Evolutionary conservation across 2,329 filamentous ascomycete genomes (phyloP), one percentile per base, ranked within the genome.

Genomic region (Rhexocercosporidium sp.): DNA sequence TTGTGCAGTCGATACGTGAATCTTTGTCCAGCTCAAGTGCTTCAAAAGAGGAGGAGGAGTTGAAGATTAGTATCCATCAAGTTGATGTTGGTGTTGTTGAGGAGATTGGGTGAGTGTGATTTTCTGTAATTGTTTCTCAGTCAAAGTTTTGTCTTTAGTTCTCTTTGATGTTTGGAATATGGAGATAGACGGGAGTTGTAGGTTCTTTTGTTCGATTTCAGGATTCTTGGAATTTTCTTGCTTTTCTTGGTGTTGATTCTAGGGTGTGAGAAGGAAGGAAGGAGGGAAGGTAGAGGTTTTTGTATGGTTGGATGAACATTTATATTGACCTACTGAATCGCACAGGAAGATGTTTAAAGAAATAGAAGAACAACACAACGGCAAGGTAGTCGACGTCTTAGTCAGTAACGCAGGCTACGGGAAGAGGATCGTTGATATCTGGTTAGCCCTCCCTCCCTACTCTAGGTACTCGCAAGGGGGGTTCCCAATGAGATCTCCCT

Each of bases 401-500:
- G 77, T 92, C 29, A 86, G 85, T 11, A 92, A 92, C 73, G 90
- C 90, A 1, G 89, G 89, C 0, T 84, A 89, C 70, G 89, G 88
- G 47, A 88, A 88, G 74, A 82, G 88, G n/a, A 85, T 89, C 65
- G 66, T 71, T 5, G 70, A 75, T 69, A 60, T 75, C 46, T 72
- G 66, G 68, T 70, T 27, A 18, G 64, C 18, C 46, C 18, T 14
- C 31, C 34, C 34, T 14, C 22, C 14, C 6, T 14, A n/a, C n/a
- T n/a, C n/a, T n/a, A n/a, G n/a, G n/a, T n/a, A n/a, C n/a, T n/a
- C n/a, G n/a, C n/a, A n/a, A n/a, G n/a, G n/a, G n/a, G n/a, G n/a
- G n/a, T n/a, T n/a, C n/a, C n/a, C n/a, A n/a, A n/a, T n/a, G n/a
- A n/a, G n/a, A n/a, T n/a, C n/a, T n/a, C n/a, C n/a, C n/a, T n/a